A percentile compares a stretch with the other conserved stretches of the same genome.
Evolutionary conservation across 2,329 filamentous ascomycete species (phyloP).

Genomic region (Blastomyces emzantsi): DNA sequence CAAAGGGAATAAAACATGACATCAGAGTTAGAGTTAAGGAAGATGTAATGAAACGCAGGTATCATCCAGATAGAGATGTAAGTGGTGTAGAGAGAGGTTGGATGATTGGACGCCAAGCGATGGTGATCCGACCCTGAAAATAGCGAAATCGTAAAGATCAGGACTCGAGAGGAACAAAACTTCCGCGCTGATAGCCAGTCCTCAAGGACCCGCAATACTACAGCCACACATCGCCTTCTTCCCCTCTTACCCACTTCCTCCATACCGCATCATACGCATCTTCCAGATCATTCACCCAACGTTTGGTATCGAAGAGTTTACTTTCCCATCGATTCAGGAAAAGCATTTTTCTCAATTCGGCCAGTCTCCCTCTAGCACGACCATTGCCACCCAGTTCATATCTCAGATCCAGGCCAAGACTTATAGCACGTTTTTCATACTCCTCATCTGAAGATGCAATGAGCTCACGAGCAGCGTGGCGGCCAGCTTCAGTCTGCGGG

Average conservation of each 20-base stretch:
- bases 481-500: constrained; percentile 60
- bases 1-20: neutral
- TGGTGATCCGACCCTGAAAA: neutral
- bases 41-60: neutral
- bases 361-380: constrained; percentile 54
- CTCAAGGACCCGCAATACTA: constrained; percentile 1
- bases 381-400: constrained; percentile 43
- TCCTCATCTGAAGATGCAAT: constrained; percentile 69
- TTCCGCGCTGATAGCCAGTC: neutral
- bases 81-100: neutral
- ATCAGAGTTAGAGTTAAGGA: neutral
- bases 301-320: constrained; percentile 77
- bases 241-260: constrained; percentile 74
- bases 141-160: neutral
- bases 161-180: neutral
- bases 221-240: constrained; percentile 90
- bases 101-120: neutral
- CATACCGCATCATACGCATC: constrained; percentile 81
- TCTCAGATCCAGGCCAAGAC: constrained; percentile 53
- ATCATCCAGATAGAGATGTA: neutral
- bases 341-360: constrained; percentile 68
- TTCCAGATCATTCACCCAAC: constrained; percentile 89
- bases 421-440: constrained; percentile 71
- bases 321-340: constrained; percentile 80
- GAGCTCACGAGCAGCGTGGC: constrained; percentile 60